phyloP scores from a whole-genome alignment of 305 asterid species.

The Vinca major region DNA sequence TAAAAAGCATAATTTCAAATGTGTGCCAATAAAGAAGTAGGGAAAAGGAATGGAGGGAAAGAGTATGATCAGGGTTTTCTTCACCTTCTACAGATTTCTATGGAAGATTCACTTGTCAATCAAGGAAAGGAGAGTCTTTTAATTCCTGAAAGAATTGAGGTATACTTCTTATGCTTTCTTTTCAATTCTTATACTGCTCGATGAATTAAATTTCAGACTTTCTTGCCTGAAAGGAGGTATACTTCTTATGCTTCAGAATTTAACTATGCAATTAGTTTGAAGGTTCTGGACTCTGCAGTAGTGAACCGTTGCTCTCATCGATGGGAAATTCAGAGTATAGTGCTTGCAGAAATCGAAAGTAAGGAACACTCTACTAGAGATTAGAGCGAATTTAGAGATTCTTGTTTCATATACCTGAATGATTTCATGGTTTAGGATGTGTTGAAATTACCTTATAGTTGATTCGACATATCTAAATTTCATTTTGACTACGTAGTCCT shows the following conservation, averaged over 20 bases:
- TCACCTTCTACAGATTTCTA: constrained; percentile 37
- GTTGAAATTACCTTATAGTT: not conserved
- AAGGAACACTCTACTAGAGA: constrained; percentile 16
- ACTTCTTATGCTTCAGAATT: no score
- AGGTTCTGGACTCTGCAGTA: constrained; percentile 62
- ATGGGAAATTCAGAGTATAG: constrained; percentile 72
- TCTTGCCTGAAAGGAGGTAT: no score
- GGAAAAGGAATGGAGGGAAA: not conserved
- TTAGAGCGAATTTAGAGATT: not conserved
- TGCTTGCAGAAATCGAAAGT: constrained; percentile 57
- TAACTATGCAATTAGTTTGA: constrained; percentile 24
- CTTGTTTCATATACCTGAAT: not conserved
- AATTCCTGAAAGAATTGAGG: constrained; percentile 69
- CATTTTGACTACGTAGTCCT: not conserved
- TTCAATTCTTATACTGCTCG: not conserved
- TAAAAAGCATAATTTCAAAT: not conserved
- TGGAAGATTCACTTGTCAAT: constrained; percentile 49
- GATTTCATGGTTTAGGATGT: not conserved
- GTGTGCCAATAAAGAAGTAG: not conserved
- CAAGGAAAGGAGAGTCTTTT: constrained; percentile 80
- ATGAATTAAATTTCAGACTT: not conserved
- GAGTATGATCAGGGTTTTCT: not conserved
- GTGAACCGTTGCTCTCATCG: constrained; percentile 79
- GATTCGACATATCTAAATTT: not conserved
- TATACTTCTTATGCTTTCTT: constrained; percentile 16